Conservation (phyloP, 208 protist species). For the Leishmania guyanensis region DNA sequence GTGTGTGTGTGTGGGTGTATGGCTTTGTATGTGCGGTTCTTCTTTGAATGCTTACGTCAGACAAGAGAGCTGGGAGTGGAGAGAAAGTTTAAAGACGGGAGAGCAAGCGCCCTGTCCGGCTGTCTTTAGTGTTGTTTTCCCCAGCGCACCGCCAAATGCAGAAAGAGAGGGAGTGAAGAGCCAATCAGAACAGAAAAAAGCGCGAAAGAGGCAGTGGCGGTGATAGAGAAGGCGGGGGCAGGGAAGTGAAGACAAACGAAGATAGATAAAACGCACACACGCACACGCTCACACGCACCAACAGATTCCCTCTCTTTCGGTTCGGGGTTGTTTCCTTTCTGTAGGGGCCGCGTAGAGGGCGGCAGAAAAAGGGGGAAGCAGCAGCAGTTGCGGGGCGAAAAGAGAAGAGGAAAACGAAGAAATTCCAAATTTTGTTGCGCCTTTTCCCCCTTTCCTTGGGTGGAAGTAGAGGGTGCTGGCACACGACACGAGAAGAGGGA, state of each 20-base stretch:
- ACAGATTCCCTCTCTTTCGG: not conserved
- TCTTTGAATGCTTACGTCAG: not conserved
- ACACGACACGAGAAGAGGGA: no score
- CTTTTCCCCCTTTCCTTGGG: not conserved
- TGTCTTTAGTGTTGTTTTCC: no score
- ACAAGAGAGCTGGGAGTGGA: not conserved
- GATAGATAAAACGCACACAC: not conserved
- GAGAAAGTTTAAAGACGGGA: not conserved
- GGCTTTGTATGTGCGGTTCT: not conserved
- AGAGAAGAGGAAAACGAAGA: constrained; percentile 17
- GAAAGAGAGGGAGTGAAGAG: not conserved
- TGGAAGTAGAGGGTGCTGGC: no score
- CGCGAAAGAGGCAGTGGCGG: not conserved
- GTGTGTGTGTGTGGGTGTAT: not conserved
- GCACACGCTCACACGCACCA: not conserved
- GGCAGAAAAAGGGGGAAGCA: not conserved
- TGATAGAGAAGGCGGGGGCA: not conserved
- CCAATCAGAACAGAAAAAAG: not conserved
- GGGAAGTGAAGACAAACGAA: no score
- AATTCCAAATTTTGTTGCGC: not conserved
- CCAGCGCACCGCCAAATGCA: no score
- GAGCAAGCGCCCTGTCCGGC: not conserved
- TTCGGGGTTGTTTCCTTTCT: no score
- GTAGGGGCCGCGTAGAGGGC: not conserved
- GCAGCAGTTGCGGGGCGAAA: not conserved